A percentile compares a stretch with the other conserved stretches of the same genome.
phyloP scores from a whole-genome alignment of 148 eudicot genomes.

The Fagopyrum homotropicum region DNA sequence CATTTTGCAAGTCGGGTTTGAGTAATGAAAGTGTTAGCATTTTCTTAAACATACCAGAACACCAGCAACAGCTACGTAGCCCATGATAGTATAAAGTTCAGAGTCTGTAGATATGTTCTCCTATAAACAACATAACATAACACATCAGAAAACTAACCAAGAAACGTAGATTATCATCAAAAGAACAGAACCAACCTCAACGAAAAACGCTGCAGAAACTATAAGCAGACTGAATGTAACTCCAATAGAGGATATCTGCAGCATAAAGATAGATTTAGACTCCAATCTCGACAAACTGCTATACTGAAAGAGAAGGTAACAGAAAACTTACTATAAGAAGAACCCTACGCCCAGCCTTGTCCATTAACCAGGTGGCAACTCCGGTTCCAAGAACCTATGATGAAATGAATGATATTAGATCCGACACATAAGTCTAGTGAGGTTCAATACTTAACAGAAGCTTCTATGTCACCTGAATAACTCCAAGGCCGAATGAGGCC shows the following conservation, averaged over 20 bases:
- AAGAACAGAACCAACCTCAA: constrained; percentile 36
- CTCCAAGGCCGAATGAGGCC: constrained; percentile 79
- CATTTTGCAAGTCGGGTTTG: too few species aligned
- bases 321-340: constrained; percentile 55
- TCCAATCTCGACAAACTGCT: constrained; percentile 3
- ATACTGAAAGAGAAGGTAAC: constrained; percentile 19
- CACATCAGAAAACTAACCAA: neutral
- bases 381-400: constrained; percentile 70
- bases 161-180: neutral
- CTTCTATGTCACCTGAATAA: constrained; percentile 51
- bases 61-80: constrained; percentile 55
- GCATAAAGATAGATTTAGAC: neutral
- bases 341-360: constrained; percentile 72
- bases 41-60: constrained; percentile 49
- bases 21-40: neutral
- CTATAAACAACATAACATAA: constrained; percentile 28
- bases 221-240: constrained; percentile 15
- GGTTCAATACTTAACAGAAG: neutral
- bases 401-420: neutral
- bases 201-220: constrained; percentile 59
- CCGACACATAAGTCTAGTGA: neutral
- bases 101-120: constrained; percentile 37
- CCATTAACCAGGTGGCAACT: constrained; percentile 67
- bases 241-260: constrained; percentile 14
- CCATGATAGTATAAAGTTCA: constrained; percentile 29